A percentile compares a stretch with the other conserved stretches of the same genome.
phyloP scores from a whole-genome alignment of 495 filamentous ascomycete genomes.

The Penicillium verhagenii region DNA sequence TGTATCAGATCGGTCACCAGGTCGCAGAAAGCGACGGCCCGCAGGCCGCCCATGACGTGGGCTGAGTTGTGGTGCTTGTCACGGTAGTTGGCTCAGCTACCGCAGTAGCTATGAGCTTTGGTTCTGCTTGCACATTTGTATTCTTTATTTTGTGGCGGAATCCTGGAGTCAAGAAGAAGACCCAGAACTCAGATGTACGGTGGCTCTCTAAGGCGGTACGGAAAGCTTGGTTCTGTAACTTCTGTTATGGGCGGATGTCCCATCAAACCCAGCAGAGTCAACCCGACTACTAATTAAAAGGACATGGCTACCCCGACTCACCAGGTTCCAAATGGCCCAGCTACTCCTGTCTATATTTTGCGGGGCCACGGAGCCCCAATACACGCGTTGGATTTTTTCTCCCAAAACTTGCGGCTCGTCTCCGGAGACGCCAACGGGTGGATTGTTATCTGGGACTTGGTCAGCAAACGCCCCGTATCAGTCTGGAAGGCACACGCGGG shows the following conservation, averaged over 20 bases:
- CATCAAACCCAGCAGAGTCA: background rate
- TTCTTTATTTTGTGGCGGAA: too few species aligned
- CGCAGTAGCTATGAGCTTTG: background rate
- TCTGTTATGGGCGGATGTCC: background rate
- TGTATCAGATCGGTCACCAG: conserved; percentile 57
- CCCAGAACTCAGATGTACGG: too few species aligned
- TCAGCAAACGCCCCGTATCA: conserved; percentile 74
- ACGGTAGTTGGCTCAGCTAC: background rate
- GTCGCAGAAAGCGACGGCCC: conserved; percentile 25
- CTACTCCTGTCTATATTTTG: conserved; percentile 80
- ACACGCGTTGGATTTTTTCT: conserved; percentile 73
- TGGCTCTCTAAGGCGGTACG: background rate
- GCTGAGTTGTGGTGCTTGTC: background rate
- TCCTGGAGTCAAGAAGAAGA: too few species aligned
- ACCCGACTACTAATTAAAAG: background rate
- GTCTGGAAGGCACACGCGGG: conserved; percentile 88
- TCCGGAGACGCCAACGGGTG: conserved; percentile 91
- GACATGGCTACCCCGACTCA: background rate
- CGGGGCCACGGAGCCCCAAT: conserved; percentile 83
- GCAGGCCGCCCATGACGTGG: conserved; percentile 21
- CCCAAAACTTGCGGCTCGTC: conserved; percentile 69
- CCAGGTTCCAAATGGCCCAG: conserved; percentile 31
- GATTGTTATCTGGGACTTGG: conserved; percentile 81
- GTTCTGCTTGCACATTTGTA: too few species aligned
- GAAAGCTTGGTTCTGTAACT: background rate